These are phyloP conservation scores for Neurospora africana DNA, from an alignment of 495 filamentous ascomycete species.

Conservation along the genomic window DNA sequence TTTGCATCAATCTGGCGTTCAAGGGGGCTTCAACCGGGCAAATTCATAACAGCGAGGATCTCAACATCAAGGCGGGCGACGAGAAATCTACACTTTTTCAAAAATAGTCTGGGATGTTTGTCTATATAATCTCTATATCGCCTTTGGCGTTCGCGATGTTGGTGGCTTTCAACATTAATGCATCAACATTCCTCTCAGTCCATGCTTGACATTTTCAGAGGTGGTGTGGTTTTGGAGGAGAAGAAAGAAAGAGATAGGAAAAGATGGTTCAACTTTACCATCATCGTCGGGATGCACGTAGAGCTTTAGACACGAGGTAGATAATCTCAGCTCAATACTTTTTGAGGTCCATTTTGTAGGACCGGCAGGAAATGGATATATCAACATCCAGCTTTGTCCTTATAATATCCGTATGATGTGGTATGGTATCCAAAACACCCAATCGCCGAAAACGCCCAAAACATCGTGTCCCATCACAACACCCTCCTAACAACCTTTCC, in stretches of 20 bases:
- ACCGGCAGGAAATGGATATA: too few relatives aligned
- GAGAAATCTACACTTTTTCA: not conserved
- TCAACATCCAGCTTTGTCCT: too few relatives aligned
- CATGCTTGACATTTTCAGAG: not conserved
- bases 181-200: not conserved
- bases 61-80: constrained; percentile 19
- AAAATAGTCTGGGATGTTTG: not conserved
- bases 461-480: constrained; percentile 10
- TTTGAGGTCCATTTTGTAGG: too few relatives aligned
- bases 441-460: too few relatives aligned
- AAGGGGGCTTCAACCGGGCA: constrained; percentile 1
- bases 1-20: not conserved
- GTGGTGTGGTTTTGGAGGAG: not conserved
- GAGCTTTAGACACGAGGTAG: too few relatives aligned
- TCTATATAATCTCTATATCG: not conserved
- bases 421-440: too few relatives aligned
- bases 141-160: not conserved
- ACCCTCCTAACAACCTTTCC: constrained; percentile 33
- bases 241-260: too few relatives aligned
- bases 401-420: too few relatives aligned
- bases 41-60: constrained; percentile 12
- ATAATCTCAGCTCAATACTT: too few relatives aligned
- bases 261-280: too few relatives aligned
- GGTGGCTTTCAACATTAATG: not conserved
- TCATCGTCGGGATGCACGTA: too few relatives aligned